Conservation (phyloP, 208 protist species). For the Wallacemonas rigidus region DNA sequence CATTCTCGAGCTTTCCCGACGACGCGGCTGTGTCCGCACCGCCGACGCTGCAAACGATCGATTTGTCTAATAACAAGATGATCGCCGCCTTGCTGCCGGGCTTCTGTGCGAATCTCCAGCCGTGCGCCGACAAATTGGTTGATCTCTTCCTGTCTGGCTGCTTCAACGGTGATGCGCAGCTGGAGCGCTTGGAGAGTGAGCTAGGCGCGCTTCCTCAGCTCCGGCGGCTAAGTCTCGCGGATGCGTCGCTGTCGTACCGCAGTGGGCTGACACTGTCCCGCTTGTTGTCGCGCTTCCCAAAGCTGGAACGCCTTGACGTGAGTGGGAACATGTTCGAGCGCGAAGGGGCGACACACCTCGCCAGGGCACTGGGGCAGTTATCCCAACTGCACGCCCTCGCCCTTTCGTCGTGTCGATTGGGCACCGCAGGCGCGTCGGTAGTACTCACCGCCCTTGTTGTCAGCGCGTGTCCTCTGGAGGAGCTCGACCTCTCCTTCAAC, state of each 20-base stretch:
- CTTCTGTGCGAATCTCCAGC: constrained; percentile 28
- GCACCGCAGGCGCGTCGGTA: constrained; percentile 42
- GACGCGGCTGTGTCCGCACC: constrained; percentile 30
- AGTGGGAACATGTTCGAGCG: constrained; percentile 58
- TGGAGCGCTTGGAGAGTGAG: constrained; percentile 24
- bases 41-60: constrained; percentile 35
- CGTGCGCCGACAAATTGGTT: constrained; percentile 33
- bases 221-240: constrained; percentile 50
- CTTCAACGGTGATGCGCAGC: constrained; percentile 36
- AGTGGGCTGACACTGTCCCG: constrained; percentile 44
- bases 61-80: constrained; percentile 48
- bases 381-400: constrained; percentile 40
- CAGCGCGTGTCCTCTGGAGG: constrained; percentile 41
- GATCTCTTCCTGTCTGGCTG: constrained; percentile 53
- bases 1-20: constrained; percentile 32
- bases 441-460: constrained; percentile 46
- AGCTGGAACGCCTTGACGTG: constrained; percentile 50
- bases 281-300: constrained; percentile 37
- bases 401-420: constrained; percentile 51
- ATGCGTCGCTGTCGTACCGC: constrained; percentile 45
- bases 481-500: constrained; percentile 71
- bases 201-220: constrained; percentile 32
- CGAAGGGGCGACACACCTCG: constrained; percentile 52
- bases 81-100: constrained; percentile 31
- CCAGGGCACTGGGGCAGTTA: constrained; percentile 40